These are phyloP conservation scores for Plasmodium coatneyi DNA, from an alignment of 169 alveolate genomes.

Conservation along the genomic window DNA sequence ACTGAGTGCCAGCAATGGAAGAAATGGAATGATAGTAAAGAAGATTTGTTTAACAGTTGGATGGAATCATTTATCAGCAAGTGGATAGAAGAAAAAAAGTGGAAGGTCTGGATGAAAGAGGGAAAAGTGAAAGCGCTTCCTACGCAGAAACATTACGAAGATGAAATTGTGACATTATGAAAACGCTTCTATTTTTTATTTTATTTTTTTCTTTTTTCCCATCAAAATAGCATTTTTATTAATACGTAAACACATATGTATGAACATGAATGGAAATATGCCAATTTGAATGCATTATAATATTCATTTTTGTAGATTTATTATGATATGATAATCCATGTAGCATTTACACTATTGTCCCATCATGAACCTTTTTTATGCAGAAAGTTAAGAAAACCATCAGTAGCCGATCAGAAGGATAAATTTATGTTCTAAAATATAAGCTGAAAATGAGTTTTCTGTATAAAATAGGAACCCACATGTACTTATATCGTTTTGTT, in stretches of 20 bases:
- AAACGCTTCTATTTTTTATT: not conserved
- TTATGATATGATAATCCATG: not conserved
- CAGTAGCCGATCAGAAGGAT: not conserved
- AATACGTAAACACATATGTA: not conserved
- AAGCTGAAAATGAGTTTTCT: not conserved
- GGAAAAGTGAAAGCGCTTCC: not conserved
- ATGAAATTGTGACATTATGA: not conserved
- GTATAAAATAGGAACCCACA: not conserved
- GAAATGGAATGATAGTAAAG: slow-evolving; percentile 2
- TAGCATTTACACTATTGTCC: not conserved
- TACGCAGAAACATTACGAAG: not conserved
- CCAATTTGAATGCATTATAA: not conserved
- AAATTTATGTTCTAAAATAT: not conserved
- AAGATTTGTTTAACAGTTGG: not conserved
- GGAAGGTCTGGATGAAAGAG: slow-evolving; percentile 17
- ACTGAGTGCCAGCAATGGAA: slow-evolving; percentile 11
- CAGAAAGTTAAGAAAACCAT: not conserved
- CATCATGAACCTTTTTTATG: not conserved
- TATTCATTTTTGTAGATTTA: not conserved
- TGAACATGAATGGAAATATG: not conserved
- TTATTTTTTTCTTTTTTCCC: not conserved
- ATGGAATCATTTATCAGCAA: not conserved
- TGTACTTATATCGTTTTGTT: not conserved
- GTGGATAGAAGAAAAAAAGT: slow-evolving; percentile 6
- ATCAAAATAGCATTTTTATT: not conserved